phyloP scores from a whole-genome alignment of 805 yeast genomes.

The Tetrapisispora pingtungensis region DNA sequence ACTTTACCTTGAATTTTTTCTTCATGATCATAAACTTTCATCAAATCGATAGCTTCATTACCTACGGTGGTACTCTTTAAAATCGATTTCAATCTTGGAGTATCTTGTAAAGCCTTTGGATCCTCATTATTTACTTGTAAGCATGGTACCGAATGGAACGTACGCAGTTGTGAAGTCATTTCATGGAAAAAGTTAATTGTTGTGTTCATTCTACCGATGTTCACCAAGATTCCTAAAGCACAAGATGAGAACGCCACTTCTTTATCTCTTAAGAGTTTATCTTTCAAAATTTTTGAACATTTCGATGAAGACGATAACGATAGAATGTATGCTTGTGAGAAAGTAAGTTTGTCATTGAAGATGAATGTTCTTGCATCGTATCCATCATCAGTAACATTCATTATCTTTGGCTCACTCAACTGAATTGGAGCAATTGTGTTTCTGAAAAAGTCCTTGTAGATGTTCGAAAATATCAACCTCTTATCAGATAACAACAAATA shows the following conservation, averaged over 20 bases:
- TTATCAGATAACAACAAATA: constrained; percentile 53
- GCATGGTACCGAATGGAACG: constrained; percentile 88
- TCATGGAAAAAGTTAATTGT: constrained; percentile 91
- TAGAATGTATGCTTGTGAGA: constrained; percentile 73
- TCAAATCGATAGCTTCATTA: constrained; percentile 27
- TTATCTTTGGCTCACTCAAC: constrained; percentile 27
- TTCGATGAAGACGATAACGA: constrained; percentile 76
- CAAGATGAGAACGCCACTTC: constrained; percentile 61
- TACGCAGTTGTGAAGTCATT: constrained; percentile 87
- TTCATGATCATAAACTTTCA: constrained; percentile 66
- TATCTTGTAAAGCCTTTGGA: constrained; percentile 82
- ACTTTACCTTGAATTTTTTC: constrained; percentile 31
- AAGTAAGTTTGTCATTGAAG: constrained; percentile 46
- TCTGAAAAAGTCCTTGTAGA: constrained; percentile 36
- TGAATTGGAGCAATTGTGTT: constrained; percentile 25
- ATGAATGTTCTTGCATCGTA: constrained; percentile 32
- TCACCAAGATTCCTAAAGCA: constrained; percentile 76
- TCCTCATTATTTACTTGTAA: constrained; percentile 43
- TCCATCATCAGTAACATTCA: constrained; percentile 24
- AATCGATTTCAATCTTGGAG: constrained; percentile 85
- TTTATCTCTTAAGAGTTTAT: constrained; percentile 54
- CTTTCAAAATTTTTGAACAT: constrained; percentile 74
- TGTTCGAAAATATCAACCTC: constrained; percentile 57
- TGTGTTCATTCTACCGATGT: constrained; percentile 89
- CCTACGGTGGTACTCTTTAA: constrained; percentile 41